Conservation (phyloP, 805 yeast species). For the Nakazawaea ishiwadae region DNA sequence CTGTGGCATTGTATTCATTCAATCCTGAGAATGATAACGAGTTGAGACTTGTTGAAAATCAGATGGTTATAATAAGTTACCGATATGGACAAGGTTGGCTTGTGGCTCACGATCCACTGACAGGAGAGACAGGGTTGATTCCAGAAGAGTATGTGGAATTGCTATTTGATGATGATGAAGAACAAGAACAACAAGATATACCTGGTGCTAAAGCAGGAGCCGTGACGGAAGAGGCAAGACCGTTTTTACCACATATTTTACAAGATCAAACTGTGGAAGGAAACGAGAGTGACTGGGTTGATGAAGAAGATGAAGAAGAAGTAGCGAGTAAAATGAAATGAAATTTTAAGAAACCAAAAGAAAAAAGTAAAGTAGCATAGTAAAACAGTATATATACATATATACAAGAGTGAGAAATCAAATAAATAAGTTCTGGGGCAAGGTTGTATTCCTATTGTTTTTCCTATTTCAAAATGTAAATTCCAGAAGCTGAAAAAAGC, state of each 20-base stretch:
- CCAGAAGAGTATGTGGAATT: slow-evolving; percentile 91
- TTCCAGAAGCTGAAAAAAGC: too few species aligned
- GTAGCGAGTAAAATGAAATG: too few species aligned
- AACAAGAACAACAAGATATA: slow-evolving; percentile 8
- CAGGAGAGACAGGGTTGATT: slow-evolving; percentile 84
- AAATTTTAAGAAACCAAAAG: too few species aligned
- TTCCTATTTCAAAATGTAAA: too few species aligned
- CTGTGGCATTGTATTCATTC: slow-evolving; percentile 80
- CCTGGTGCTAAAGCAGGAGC: too few species aligned
- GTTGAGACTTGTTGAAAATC: slow-evolving; percentile 72
- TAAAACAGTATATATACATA: too few species aligned
- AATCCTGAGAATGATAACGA: slow-evolving; percentile 94
- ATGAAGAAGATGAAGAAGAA: slow-evolving; percentile 21
- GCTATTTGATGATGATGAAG: slow-evolving; percentile 26
- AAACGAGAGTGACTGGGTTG: slow-evolving; percentile 23
- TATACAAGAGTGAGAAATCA: too few species aligned
- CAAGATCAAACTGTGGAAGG: slow-evolving; percentile 19
- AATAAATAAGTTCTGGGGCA: too few species aligned
- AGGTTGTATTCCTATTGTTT: too few species aligned
- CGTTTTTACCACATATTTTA: slow-evolving; percentile 34
- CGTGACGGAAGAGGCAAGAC: slow-evolving; percentile 40
- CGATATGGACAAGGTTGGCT: slow-evolving; percentile 99
- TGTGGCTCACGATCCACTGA: slow-evolving; percentile 76
- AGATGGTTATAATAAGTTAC: slow-evolving; percentile 77
- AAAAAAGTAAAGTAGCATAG: too few species aligned